Conservation (phyloP, 139 green algal genomes). For the Dunaliella sp. region DNA sequence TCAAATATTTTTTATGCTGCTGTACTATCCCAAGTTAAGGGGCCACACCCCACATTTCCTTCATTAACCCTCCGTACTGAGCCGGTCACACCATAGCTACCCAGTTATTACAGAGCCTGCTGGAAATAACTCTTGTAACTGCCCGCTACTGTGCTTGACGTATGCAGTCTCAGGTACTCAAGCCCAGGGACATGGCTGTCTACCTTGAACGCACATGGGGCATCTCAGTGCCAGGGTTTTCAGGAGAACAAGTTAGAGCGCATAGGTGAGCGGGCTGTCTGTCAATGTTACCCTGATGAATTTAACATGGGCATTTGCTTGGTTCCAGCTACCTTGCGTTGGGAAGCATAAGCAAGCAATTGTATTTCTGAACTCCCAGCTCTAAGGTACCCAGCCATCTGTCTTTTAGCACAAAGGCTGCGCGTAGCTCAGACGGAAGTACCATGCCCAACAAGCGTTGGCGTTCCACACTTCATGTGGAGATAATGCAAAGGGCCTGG, state of each 20-base stretch:
- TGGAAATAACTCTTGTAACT: background rate
- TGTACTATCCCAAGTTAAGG: no score
- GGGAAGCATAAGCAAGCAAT: background rate
- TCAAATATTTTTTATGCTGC: no score
- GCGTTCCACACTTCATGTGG: no score
- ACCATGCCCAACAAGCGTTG: background rate
- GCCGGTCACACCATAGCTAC: background rate
- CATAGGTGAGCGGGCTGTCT: slow-evolving; percentile 15
- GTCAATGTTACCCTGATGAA: no score
- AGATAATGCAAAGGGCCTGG: no score
- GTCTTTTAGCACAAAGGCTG: no score
- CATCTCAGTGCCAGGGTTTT: slow-evolving; percentile 40
- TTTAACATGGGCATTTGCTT: background rate
- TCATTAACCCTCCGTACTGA: background rate
- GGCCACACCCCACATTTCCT: background rate
- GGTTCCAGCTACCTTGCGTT: background rate
- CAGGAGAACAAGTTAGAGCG: slow-evolving; percentile 20
- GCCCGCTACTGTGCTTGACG: background rate
- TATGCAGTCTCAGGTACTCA: slow-evolving; percentile 21
- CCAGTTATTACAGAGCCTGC: background rate
- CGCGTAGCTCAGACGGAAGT: background rate
- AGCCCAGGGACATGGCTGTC: slow-evolving; percentile 39
- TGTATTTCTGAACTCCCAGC: no score
- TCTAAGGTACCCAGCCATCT: no score
- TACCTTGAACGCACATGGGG: slow-evolving; percentile 45